Conservation (phyloP, 495 filamentous ascomycete species). For the Xylaria telfairii region DNA sequence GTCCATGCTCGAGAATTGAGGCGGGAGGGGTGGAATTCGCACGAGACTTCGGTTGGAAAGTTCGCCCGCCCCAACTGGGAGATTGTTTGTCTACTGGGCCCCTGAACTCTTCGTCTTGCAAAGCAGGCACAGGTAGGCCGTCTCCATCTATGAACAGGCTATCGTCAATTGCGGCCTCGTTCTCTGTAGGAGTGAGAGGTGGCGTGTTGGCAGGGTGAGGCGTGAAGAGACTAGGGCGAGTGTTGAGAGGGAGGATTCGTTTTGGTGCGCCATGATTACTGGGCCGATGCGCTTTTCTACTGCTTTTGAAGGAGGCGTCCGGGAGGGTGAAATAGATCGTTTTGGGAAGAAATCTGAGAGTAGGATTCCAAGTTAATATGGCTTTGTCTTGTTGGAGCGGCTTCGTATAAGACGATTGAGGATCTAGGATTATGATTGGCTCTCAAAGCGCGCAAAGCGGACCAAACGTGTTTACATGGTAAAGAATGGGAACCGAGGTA, state of each 20-base stretch:
- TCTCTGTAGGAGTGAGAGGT: constrained; percentile 67
- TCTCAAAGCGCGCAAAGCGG: background rate
- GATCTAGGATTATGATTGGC: constrained; percentile 3
- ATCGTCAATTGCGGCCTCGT: constrained; percentile 54
- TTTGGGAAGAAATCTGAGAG: constrained; percentile 80
- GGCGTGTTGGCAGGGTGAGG: constrained; percentile 52
- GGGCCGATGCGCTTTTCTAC: constrained; percentile 25
- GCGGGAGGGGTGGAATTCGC: constrained; percentile 71
- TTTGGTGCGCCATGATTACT: constrained; percentile 36
- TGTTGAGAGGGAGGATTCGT: constrained; percentile 40
- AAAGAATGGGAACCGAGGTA: background rate
- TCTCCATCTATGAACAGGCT: constrained; percentile 65
- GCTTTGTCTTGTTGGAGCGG: background rate
- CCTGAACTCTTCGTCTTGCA: constrained; percentile 41
- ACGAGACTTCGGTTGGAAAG: constrained; percentile 76
- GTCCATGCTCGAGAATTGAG: constrained; percentile 69
- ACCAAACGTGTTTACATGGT: background rate
- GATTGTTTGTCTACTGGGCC: constrained; percentile 68
- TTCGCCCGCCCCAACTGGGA: constrained; percentile 71
- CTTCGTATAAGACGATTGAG: background rate
- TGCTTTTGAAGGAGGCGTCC: constrained; percentile 34
- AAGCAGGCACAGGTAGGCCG: constrained; percentile 45
- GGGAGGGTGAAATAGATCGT: constrained; percentile 77
- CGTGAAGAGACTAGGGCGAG: constrained; percentile 53
- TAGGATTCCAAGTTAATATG: background rate